Conservation (phyloP, 768 basidiomycete genomes). For the Boletus rufocinnamomeus region DNA sequence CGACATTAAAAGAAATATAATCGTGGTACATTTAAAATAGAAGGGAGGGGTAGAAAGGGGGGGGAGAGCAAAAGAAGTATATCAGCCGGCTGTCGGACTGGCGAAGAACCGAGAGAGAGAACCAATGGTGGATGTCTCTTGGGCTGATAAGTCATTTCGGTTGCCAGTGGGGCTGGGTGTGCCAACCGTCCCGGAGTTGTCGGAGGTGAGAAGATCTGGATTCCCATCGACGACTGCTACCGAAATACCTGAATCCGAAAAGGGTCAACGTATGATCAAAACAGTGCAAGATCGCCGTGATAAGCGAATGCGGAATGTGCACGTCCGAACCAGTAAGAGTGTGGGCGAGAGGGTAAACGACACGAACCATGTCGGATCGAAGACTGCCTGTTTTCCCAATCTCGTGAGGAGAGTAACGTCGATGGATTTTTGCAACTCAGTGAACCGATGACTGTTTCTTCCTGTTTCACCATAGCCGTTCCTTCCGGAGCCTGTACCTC, state of each 20-base stretch:
- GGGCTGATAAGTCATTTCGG: constrained; percentile 23
- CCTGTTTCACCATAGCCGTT: constrained; percentile 25
- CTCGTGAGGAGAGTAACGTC: constrained; percentile 7
- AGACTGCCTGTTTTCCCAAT: constrained; percentile 8
- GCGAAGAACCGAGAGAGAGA: constrained; percentile 43
- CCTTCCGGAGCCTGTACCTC: constrained; percentile 12
- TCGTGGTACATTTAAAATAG: constrained; percentile 19
- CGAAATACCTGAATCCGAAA: constrained; percentile 22
- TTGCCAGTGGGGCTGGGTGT: constrained; percentile 15
- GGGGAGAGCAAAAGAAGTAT: constrained; percentile 35
- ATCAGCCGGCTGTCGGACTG: constrained; percentile 45
- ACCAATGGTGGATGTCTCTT: constrained; percentile 37
- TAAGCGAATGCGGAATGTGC: constrained; percentile 11
- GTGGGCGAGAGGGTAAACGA: constrained; percentile 8
- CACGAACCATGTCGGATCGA: constrained; percentile 30
- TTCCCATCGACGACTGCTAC: constrained; percentile 15
- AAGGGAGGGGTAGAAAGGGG: constrained; percentile 11
- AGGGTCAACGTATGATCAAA: constrained; percentile 18
- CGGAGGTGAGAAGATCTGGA: constrained; percentile 10
- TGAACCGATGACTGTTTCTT: constrained; percentile 20
- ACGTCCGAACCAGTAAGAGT: neutral
- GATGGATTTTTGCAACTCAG: constrained; percentile 14
- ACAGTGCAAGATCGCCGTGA: constrained; percentile 19
- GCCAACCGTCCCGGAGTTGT: constrained; percentile 19
- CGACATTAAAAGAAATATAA: constrained; percentile 24